phyloP scores from a whole-genome alignment of 2,329 filamentous ascomycete genomes.

The Fusarium humuli region DNA sequence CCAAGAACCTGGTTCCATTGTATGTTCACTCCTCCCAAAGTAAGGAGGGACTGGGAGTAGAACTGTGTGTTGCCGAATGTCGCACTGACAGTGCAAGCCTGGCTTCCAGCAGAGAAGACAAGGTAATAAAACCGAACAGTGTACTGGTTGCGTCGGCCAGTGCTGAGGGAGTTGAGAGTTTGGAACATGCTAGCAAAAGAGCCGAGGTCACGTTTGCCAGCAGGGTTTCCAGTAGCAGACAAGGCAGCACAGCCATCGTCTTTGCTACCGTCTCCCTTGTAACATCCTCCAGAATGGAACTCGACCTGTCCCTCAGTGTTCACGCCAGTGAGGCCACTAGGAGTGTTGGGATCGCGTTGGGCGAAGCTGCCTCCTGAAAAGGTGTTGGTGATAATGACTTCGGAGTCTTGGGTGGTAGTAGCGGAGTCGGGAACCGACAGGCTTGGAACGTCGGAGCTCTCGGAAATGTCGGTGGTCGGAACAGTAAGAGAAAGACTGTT shows the following conservation, averaged over 20 bases:
- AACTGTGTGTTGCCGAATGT: neutral
- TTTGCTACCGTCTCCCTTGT: constrained; percentile 3
- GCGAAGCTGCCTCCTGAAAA: neutral
- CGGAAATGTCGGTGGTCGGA: neutral
- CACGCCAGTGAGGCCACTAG: neutral
- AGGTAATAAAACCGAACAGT: constrained; percentile 21
- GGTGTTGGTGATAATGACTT: neutral
- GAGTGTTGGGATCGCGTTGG: neutral
- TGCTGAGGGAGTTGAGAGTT: neutral
- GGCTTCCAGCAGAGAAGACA: neutral
- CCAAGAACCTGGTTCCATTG: constrained; percentile 13
- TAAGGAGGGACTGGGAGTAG: constrained; percentile 1
- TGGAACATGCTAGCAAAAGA: constrained; percentile 16
- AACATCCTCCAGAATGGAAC: constrained; percentile 9
- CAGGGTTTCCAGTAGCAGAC: neutral
- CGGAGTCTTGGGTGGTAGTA: neutral
- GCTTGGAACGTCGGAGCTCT: neutral
- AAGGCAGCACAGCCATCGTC: constrained; percentile 25
- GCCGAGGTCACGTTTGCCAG: neutral
- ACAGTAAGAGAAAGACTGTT: neutral
- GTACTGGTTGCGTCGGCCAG: neutral
- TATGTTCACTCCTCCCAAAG: neutral
- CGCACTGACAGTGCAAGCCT: neutral
- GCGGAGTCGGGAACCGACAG: neutral
- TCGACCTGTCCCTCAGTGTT: neutral